These are phyloP conservation scores for Trametes versicolor DNA, from an alignment of 1,284 basidiomycete genomes.

Conservation along the genomic window DNA sequence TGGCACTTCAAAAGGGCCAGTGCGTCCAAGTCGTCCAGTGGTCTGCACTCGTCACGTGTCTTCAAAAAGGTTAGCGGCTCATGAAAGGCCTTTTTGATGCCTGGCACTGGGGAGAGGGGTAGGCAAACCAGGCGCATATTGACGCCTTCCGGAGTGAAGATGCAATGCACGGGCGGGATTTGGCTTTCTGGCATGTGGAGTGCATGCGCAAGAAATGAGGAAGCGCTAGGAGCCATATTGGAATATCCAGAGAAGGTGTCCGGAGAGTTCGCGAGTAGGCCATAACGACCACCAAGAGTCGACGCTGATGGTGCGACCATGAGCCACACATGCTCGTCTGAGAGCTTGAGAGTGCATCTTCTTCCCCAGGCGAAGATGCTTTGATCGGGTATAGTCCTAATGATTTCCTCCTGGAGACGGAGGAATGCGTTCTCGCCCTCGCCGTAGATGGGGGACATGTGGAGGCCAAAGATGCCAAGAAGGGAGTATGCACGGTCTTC, in stretches of 20 bases:
- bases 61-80: too few relatives aligned
- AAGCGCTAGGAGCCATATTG: neutral
- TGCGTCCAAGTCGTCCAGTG: too few relatives aligned
- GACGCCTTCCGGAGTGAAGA: neutral
- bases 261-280: neutral
- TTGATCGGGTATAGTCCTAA: neutral
- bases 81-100: too few relatives aligned
- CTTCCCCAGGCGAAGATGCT: conserved; percentile 11
- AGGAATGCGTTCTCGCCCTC: conserved; percentile 12
- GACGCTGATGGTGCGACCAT: neutral
- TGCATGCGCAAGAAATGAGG: neutral
- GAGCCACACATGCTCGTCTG: too few relatives aligned
- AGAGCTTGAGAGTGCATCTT: neutral
- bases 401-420: conserved; percentile 17
- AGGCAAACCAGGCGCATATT: neutral
- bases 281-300: neutral
- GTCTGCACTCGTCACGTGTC: too few relatives aligned
- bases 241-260: neutral
- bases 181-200: neutral
- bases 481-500: conserved; percentile 22
- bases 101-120: too few relatives aligned
- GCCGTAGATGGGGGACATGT: conserved; percentile 15
- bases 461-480: conserved; percentile 16
- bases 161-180: neutral
- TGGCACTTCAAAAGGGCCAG: too few relatives aligned